A percentile compares a stretch with the other conserved stretches of the same genome.
Conservation (phyloP, 306 rosid species). For the Cicer cuneatum region DNA sequence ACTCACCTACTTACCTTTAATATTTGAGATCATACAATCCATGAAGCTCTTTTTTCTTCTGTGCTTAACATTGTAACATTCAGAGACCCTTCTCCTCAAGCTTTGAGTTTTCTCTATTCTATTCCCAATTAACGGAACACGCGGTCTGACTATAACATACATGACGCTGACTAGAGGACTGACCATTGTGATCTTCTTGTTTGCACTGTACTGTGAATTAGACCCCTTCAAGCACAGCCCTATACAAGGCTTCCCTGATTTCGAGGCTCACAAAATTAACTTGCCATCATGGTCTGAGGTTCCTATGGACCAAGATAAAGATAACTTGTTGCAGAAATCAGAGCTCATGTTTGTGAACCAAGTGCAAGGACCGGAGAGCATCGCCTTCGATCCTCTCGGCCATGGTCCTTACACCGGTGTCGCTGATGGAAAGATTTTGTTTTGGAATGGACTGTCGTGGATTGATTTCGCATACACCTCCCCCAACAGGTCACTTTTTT, state of each 20-base stretch:
- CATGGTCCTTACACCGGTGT: constrained; percentile 96
- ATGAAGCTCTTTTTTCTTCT: neutral
- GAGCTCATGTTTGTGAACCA: constrained; percentile 74
- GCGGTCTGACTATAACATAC: neutral
- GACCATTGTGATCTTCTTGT: constrained; percentile 43
- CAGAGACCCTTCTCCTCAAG: constrained; percentile 27
- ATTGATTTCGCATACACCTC: constrained; percentile 80
- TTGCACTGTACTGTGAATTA: constrained; percentile 68
- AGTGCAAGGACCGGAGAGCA: constrained; percentile 89
- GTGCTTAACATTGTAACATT: neutral
- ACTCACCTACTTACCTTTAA: constrained; percentile 39
- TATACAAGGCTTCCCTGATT: constrained; percentile 63
- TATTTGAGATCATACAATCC: constrained; percentile 1
- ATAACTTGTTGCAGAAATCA: constrained; percentile 76
- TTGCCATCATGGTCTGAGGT: constrained; percentile 63
- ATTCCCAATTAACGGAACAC: too few species aligned
- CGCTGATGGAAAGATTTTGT: constrained; percentile 80
- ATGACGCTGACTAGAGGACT: constrained; percentile 44
- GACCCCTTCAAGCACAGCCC: constrained; percentile 76
- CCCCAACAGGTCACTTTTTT: constrained; percentile 62
- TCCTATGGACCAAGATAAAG: constrained; percentile 58
- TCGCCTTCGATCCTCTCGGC: constrained; percentile 77
- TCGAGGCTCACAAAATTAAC: constrained; percentile 51
- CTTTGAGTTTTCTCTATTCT: neutral
- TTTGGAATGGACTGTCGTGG: constrained; percentile 86